phyloP scores from a whole-genome alignment of 2,329 filamentous ascomycete genomes.

The Pseudopyricularia cyperi region DNA sequence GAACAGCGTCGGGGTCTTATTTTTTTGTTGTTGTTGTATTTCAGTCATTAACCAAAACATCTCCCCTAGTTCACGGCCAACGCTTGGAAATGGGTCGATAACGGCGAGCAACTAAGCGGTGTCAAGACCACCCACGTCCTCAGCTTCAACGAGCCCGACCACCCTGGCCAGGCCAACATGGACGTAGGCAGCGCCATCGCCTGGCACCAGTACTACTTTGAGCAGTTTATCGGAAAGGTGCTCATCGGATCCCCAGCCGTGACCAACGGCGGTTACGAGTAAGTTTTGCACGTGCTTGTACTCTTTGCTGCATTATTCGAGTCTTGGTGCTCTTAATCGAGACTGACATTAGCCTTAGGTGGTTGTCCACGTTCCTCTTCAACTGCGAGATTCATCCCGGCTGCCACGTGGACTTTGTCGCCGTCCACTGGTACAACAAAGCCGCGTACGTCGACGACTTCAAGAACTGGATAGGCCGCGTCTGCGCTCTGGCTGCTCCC shows the following conservation, averaged over 20 bases:
- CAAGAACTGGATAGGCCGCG: constrained; percentile 25
- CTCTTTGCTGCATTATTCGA: neutral
- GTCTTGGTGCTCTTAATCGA: neutral
- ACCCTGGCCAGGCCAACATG: constrained; percentile 11
- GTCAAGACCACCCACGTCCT: constrained; percentile 10
- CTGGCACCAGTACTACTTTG: constrained; percentile 27
- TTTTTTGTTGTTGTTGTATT: no score
- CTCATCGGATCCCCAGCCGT: constrained; percentile 32
- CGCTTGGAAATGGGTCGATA: constrained; percentile 8
- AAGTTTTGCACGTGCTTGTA: constrained; percentile 12
- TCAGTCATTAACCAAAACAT: no score
- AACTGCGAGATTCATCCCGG: constrained; percentile 3
- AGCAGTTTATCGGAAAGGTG: constrained; percentile 27
- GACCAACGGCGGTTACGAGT: constrained; percentile 30
- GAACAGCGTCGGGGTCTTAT: no score
- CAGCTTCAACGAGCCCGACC: constrained; percentile 14
- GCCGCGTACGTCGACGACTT: constrained; percentile 23
- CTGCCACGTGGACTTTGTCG: constrained; percentile 29
- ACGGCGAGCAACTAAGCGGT: constrained; percentile 3
- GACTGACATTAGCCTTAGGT: neutral
- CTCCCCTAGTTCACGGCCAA: constrained; percentile 3
- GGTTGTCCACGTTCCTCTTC: neutral
- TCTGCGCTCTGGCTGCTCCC: constrained; percentile 19
- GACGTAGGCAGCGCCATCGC: constrained; percentile 19
- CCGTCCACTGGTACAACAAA: constrained; percentile 33